Evolutionary conservation across 2,329 filamentous ascomycete species (phyloP).

Genomic region (Cadophora sp.): DNA sequence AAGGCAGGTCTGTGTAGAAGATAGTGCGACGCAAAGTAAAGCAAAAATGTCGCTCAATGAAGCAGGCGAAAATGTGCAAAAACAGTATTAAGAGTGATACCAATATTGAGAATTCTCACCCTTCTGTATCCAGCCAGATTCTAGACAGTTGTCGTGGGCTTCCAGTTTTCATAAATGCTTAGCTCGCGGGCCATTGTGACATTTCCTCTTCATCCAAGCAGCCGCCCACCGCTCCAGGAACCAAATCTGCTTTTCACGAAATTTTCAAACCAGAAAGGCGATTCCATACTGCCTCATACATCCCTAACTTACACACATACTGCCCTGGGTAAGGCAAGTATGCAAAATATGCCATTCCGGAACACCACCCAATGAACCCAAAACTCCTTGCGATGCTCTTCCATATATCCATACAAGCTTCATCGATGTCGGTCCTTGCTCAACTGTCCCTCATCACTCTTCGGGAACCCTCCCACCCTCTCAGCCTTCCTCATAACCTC

Average conservation of each 20-base stretch:
- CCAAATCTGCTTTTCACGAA: background rate
- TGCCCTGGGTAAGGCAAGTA: conserved; percentile 19
- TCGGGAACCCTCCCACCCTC: conserved; percentile 61
- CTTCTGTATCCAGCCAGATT: background rate
- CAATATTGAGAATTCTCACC: background rate
- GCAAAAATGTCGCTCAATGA: too few relatives aligned
- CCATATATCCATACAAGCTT: conserved; percentile 24
- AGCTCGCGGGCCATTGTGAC: too few relatives aligned
- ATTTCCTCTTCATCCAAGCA: background rate
- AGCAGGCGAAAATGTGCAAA: too few relatives aligned
- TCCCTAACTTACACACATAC: conserved; percentile 36
- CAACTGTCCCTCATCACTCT: conserved; percentile 47
- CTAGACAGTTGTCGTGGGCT: too few relatives aligned
- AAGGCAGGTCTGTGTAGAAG: too few relatives aligned
- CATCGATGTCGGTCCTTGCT: conserved; percentile 47
- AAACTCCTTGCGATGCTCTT: conserved; percentile 32
- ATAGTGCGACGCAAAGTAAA: too few relatives aligned
- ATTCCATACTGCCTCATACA: conserved; percentile 30
- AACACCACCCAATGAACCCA: conserved; percentile 36
- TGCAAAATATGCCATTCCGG: conserved; percentile 21
- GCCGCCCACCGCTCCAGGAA: background rate
- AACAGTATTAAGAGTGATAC: too few relatives aligned
- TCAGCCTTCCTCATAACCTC: conserved; percentile 62
- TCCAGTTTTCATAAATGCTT: too few relatives aligned
- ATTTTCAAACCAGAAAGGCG: conserved; percentile 21